Evolutionary conservation across 345 rosid species (phyloP).

Genomic region (Acer negundo): DNA sequence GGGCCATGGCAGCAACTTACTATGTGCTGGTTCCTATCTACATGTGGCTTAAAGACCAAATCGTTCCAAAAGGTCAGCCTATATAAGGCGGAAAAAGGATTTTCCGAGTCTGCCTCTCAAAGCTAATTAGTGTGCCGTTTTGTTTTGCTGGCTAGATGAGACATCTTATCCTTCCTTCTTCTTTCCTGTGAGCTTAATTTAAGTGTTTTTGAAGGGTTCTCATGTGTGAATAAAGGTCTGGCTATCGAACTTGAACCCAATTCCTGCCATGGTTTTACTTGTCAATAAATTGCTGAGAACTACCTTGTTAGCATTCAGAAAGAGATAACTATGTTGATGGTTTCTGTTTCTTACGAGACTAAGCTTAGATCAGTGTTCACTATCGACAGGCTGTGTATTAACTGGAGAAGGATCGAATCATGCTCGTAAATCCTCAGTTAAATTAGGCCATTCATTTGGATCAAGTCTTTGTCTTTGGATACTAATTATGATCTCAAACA

Average conservation of each 20-base stretch:
- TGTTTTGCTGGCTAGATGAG: neutral
- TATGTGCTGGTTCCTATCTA: slow-evolving; percentile 39
- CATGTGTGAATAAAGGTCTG: neutral
- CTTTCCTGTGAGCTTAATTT: neutral
- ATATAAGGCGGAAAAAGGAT: slow-evolving; percentile 18
- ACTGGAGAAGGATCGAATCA: too few species aligned
- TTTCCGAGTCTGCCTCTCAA: neutral
- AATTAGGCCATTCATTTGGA: too few species aligned
- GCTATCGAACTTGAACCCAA: neutral
- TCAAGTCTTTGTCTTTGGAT: too few species aligned
- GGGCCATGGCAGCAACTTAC: slow-evolving; percentile 33
- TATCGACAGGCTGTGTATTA: too few species aligned
- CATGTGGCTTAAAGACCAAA: slow-evolving; percentile 44
- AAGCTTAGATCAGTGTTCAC: too few species aligned
- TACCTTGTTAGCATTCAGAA: too few species aligned
- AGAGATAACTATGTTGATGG: too few species aligned
- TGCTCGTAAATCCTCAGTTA: too few species aligned
- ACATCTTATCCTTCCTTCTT: too few species aligned
- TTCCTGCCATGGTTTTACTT: neutral
- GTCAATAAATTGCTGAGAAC: too few species aligned
- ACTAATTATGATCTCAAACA: neutral
- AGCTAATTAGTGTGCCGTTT: neutral
- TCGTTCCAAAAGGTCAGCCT: slow-evolving; percentile 40
- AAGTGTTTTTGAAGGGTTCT: neutral
- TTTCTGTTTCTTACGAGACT: too few species aligned